A percentile compares a stretch with the other conserved stretches of the same genome.
phyloP scores from a whole-genome alignment of 169 alveolate species.

The Cyclospora cayetanensis region DNA sequence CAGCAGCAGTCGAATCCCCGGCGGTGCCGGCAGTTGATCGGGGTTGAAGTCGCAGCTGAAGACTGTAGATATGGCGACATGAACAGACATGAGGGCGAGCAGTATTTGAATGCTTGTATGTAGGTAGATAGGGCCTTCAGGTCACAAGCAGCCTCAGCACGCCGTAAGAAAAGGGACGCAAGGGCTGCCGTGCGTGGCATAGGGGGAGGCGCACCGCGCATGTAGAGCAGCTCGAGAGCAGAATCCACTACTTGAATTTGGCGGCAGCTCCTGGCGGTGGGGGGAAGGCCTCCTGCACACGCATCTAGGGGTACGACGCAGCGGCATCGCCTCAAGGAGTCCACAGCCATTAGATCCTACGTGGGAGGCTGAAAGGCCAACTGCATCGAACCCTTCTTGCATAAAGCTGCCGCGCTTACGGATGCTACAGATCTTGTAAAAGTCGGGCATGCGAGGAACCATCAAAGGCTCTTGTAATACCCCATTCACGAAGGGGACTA shows the following conservation, averaged over 20 bases:
- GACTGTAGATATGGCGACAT: not conserved
- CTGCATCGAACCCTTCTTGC: not conserved
- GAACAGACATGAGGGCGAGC: no score
- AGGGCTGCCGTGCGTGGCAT: not conserved
- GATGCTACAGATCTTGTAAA: slow-evolving; percentile 45
- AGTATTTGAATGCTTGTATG: no score
- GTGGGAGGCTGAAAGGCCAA: not conserved
- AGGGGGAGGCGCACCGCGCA: slow-evolving; percentile 22
- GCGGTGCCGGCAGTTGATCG: slow-evolving; percentile 18
- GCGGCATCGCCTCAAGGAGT: no score
- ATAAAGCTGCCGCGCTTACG: not conserved
- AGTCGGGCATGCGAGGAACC: slow-evolving; percentile 50
- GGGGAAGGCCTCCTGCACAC: slow-evolving; percentile 52
- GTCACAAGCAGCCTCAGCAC: not conserved
- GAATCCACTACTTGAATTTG: not conserved
- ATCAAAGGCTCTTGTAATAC: not conserved
- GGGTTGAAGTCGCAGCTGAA: slow-evolving; percentile 65
- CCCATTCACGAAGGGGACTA: slow-evolving; percentile 34
- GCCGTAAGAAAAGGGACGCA: not conserved
- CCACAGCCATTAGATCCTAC: not conserved
- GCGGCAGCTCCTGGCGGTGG: not conserved
- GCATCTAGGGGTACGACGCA: no score
- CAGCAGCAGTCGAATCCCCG: slow-evolving; percentile 21
- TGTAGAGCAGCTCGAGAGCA: slow-evolving; percentile 32
- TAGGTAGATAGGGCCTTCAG: no score